Evolutionary conservation across 2,329 filamentous ascomycete genomes (phyloP), one percentile per base, ranked within the genome.

Genomic region (Blastomyces silverae): DNA sequence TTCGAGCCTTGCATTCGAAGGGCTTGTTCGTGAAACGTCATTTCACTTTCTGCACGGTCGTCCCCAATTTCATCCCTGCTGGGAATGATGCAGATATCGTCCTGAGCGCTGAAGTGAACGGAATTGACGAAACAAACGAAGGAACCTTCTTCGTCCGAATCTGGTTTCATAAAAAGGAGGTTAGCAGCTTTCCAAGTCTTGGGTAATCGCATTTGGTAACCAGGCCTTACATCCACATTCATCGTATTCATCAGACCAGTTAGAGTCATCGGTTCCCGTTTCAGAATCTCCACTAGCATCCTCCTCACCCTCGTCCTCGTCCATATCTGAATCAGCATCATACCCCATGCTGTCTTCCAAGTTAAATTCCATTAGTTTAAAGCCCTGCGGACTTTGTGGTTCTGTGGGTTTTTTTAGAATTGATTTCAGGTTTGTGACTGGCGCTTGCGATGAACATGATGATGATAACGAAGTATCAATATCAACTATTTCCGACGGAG

Each of bases 1-100:
- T 67, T 64, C 39, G 72, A 73, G 60, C 71, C 68, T 56, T 70
- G 67, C 13, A 75, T 72, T 39, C 75, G 68, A 48, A 73, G 70
- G 71, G 78, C 78, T 68, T 77, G 72, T 67, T 79, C 77, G 67
- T 79, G 77, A 62, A 73, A 73, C 11, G 77, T 79, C 72, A 78
- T 74, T 48, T 66, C 63, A 17, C 64, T 57, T 46, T 53, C 52
- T 22, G 53, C 44, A 44, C 58, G n/a, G 7, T 34, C 34, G 39
- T 61, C 55, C 53, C 31, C 31, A 44, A 17, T 28, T n/a, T 46
- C 63, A 42, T 57, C 42, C 15, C 58, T 31, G n/a, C 52, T 55
- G 3, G 59, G 44, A 20, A 62, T 56, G 15, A 56, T 53, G 48
- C 28, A 31, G n/a, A 56, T 10, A 11, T 64, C 62, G n/a, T 39